These are phyloP conservation scores for Botryotinia globosa DNA, from an alignment of 2,329 filamentous ascomycete genomes.

Conservation along the genomic window DNA sequence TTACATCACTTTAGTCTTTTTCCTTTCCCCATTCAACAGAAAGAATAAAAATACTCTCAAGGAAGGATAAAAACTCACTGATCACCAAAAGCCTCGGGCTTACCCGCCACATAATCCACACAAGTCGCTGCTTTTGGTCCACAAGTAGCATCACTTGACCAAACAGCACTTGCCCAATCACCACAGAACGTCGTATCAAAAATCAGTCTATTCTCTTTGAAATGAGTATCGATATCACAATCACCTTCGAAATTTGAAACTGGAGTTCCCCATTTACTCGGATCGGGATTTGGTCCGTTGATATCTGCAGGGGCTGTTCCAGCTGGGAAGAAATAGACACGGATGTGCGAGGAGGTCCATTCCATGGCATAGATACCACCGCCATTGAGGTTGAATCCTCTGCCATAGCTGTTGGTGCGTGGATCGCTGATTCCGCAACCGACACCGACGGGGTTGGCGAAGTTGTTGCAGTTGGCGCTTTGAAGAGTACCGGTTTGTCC, in stretches of 20 bases:
- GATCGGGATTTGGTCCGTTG: slow-evolving; percentile 59
- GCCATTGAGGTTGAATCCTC: slow-evolving; percentile 60
- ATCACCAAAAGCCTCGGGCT: slow-evolving; percentile 67
- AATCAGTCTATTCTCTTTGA: slow-evolving; percentile 71
- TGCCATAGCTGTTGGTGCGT: slow-evolving; percentile 48
- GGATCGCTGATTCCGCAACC: slow-evolving; percentile 26
- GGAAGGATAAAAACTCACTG: slow-evolving; percentile 51
- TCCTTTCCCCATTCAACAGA: fast-evolving
- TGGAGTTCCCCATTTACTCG: slow-evolving; percentile 64
- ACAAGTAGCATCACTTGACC: slow-evolving; percentile 42
- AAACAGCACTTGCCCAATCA: slow-evolving; percentile 69
- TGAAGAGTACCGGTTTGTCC: slow-evolving; percentile 5
- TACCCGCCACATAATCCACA: slow-evolving; percentile 66
- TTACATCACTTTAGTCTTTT: neutral
- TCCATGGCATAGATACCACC: slow-evolving; percentile 67
- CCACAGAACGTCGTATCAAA: slow-evolving; percentile 86
- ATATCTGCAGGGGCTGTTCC: slow-evolving; percentile 68
- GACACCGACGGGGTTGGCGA: slow-evolving; percentile 4
- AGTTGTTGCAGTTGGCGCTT: slow-evolving; percentile 14
- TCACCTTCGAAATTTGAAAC: slow-evolving; percentile 56
- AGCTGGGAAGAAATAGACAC: slow-evolving; percentile 60
- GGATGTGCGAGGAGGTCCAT: slow-evolving; percentile 66
- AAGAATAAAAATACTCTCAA: neutral
- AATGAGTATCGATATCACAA: slow-evolving; percentile 70
- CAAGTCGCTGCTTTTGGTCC: slow-evolving; percentile 61